phyloP scores from a whole-genome alignment of 305 asterid species.

The Fraxinus latifolia region DNA sequence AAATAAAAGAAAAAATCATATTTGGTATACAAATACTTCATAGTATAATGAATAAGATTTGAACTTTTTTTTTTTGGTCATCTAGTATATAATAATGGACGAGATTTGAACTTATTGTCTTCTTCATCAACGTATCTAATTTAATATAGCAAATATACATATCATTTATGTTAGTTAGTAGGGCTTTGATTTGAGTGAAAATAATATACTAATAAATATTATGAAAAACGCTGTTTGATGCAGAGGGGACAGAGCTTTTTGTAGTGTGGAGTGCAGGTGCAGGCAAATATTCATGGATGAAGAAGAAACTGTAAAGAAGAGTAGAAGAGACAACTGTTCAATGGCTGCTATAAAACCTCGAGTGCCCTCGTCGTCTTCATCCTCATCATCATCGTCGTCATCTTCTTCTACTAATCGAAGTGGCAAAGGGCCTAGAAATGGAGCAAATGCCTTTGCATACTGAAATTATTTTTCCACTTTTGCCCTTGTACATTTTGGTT shows the following conservation, averaged over 20 bases:
- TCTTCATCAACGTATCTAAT: background rate
- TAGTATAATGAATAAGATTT: background rate
- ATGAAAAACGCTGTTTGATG: slow-evolving; percentile 7
- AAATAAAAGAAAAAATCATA: background rate
- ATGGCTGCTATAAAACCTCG: slow-evolving; percentile 34
- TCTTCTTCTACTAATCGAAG: slow-evolving; percentile 10
- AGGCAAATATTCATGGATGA: slow-evolving; percentile 94
- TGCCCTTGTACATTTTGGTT: slow-evolving; percentile 39
- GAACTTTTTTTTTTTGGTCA: background rate
- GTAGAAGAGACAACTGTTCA: slow-evolving; percentile 46
- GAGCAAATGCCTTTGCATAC: slow-evolving; percentile 52
- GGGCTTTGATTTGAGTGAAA: background rate
- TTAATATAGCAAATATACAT: background rate
- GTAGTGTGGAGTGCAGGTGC: slow-evolving; percentile 88
- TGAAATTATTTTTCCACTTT: slow-evolving; percentile 36
- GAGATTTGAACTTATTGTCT: background rate
- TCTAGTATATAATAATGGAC: background rate
- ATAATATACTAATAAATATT: background rate
- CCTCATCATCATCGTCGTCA: slow-evolving; percentile 25
- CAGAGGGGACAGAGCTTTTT: slow-evolving; percentile 89
- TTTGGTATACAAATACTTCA: background rate
- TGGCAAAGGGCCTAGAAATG: slow-evolving; percentile 37
- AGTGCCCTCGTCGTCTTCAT: slow-evolving; percentile 26
- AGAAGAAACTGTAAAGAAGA: slow-evolving; percentile 40
- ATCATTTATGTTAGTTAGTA: background rate